A percentile compares a stretch with the other conserved stretches of the same genome.
These are phyloP conservation scores for Starmerella floricola DNA, from an alignment of 805 yeast genomes.

Conservation along the genomic window DNA sequence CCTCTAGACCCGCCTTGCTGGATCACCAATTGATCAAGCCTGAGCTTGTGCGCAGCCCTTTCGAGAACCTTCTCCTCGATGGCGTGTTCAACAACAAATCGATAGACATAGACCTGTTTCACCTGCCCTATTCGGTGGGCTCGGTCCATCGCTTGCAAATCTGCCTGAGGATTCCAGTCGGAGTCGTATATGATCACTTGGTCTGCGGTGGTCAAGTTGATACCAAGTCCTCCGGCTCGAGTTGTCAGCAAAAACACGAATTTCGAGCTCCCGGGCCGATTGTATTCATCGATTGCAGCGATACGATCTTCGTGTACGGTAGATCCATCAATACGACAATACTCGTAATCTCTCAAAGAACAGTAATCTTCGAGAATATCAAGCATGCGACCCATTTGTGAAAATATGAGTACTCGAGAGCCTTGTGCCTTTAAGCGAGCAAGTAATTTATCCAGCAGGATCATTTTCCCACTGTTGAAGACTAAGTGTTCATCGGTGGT, in stretches of 20 bases:
- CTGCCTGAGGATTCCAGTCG: conserved; percentile 98
- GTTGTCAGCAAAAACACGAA: conserved; percentile 80
- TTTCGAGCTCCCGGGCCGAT: conserved; percentile 64
- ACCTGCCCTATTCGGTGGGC: conserved; percentile 96
- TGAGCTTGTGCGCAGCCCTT: conserved; percentile 85
- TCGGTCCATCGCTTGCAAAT: conserved; percentile 94
- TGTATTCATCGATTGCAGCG: conserved; percentile 82
- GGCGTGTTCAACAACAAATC: conserved; percentile 92
- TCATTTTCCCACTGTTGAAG: conserved; percentile 79
- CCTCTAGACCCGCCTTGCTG: conserved; percentile 59
- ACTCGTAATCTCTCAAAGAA: conserved; percentile 66
- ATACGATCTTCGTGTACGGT: conserved; percentile 89
- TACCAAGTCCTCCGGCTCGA: conserved; percentile 94
- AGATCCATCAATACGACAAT: conserved; percentile 88
- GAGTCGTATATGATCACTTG: conserved; percentile 80
- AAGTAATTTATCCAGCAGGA: conserved; percentile 71
- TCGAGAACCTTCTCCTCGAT: conserved; percentile 93
- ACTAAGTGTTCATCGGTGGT: conserved; percentile 91
- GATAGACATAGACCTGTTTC: conserved; percentile 81
- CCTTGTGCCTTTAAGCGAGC: conserved; percentile 64
- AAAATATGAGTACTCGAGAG: conserved; percentile 78
- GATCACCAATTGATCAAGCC: conserved; percentile 87
- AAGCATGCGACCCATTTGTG: conserved; percentile 83
- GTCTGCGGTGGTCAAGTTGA: conserved; percentile 83
- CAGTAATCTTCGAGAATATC: conserved; percentile 92